Evolutionary conservation across 129 eudicot species (phyloP).

Genomic region (Gnaphalium uliginosum): DNA sequence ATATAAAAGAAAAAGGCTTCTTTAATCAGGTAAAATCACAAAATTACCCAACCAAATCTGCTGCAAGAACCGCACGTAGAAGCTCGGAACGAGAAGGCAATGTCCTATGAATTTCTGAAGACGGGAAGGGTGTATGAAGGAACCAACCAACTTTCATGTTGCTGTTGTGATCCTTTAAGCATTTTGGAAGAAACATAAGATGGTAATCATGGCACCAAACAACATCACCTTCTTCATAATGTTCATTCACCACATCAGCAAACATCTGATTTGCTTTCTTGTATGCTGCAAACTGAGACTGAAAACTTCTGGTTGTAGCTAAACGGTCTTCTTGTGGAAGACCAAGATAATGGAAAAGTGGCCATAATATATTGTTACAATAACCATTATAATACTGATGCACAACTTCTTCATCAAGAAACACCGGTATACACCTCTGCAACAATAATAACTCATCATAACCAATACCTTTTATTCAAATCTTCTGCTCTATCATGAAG

Average conservation of each 20-base stretch:
- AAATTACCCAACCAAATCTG: conserved; percentile 92
- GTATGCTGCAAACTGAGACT: conserved; percentile 94
- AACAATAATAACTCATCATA: conserved; percentile 11
- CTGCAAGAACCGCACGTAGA: conserved; percentile 88
- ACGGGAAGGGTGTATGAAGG: conserved; percentile 96
- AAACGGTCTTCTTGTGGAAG: conserved; percentile 95
- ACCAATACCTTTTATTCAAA: not conserved
- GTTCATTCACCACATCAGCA: conserved; percentile 87
- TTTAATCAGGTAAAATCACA: not conserved
- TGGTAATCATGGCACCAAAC: conserved; percentile 99
- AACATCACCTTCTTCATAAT: conserved; percentile 92
- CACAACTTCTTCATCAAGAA: conserved; percentile 86
- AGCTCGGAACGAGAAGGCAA: conserved; percentile 94
- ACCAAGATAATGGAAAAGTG: conserved; percentile 90
- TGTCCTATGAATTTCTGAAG: conserved; percentile 95
- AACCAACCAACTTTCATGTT: conserved; percentile 99
- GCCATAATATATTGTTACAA: conserved; percentile 97
- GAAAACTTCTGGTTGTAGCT: conserved; percentile 92
- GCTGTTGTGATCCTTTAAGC: conserved; percentile 69
- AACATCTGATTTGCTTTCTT: conserved; percentile 95
- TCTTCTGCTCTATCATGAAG: not conserved
- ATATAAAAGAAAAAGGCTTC: not conserved
- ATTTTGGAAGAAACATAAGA: conserved; percentile 94
- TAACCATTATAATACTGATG: conserved; percentile 96
- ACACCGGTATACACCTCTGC: conserved; percentile 97